Evolutionary conservation across 1,139 yeast genomes (phyloP), one percentile per base, ranked within the genome.

Genomic region (Diutina neorugosa): DNA sequence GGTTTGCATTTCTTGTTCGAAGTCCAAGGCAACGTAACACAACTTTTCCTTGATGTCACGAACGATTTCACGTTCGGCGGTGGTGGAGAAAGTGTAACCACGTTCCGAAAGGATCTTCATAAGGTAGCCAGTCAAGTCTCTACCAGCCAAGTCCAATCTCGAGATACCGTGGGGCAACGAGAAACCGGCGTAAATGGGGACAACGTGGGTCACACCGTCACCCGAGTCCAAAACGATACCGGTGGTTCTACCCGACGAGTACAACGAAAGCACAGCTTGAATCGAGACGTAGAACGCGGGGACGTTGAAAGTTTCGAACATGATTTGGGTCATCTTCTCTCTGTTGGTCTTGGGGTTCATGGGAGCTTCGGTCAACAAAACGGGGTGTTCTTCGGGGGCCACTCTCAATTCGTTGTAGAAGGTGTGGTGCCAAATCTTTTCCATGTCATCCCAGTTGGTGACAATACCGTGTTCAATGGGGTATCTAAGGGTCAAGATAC

Each of bases 401-500:
- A 93, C 96, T 80, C 96, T 87, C 76, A 88, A 85, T 78, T 88
- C 96, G 78, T 88, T 89, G 90, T 87, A 88, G 80, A 88, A 89
- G 66, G 96, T 88, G 82, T 88, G 96, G 77, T 88, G 96, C 96
- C 98, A 89, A 79, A 93, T 93, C 83, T 88, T 93, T 85, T 91
- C 98, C 98, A 93, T 93, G 76, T 93, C 98, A 73, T 93, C 98
- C 98, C 98, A 93, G 93, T 93, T 93, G 79, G 96, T 93, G 63
- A 93, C 98, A 66, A 93, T 90, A 88, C 98, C 98, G 82, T 93
- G 98, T 81, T 93, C 98, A 73, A 93, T 93, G 71, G 98, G 98
- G 82, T 93, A 93, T 80, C 96, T 88, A 74, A 93, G 81, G 68
- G 97, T 90, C 73, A 93, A 85, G 71, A 93, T 91, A 90, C 98